Evolutionary conservation across 1,284 basidiomycete species (phyloP).

Genomic region (Xerocomus amazonicus): DNA sequence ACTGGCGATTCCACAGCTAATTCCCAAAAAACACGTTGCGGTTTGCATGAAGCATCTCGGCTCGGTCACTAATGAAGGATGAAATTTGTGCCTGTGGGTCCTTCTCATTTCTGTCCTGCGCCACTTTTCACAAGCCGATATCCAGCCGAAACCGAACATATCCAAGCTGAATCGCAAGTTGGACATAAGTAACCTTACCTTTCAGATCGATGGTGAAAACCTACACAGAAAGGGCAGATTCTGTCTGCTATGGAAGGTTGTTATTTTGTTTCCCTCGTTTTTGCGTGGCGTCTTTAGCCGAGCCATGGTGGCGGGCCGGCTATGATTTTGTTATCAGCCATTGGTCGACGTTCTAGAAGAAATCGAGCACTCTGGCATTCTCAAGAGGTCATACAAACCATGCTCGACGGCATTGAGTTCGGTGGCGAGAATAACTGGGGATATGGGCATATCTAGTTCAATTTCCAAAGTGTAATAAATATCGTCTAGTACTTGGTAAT

Average conservation of each 20-base stretch:
- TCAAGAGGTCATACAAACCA: slow-evolving; percentile 35
- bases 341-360: slow-evolving; percentile 10
- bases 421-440: slow-evolving; percentile 41
- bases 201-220: slow-evolving; percentile 23
- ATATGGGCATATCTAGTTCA: slow-evolving; percentile 41
- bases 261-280: background rate
- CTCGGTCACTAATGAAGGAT: slow-evolving; percentile 16
- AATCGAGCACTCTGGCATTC: slow-evolving; percentile 23
- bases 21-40: slow-evolving; percentile 20
- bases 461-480: too few species aligned
- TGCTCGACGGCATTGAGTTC: slow-evolving; percentile 40
- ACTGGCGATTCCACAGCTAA: slow-evolving; percentile 7
- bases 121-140: slow-evolving; percentile 4
- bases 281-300: slow-evolving; percentile 21
- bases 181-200: slow-evolving; percentile 25
- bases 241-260: slow-evolving; percentile 31
- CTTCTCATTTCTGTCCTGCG: slow-evolving; percentile 1
- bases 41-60: background rate
- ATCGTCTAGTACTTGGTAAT: too few species aligned
- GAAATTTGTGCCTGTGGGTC: slow-evolving; percentile 33
- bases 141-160: slow-evolving; percentile 20
- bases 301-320: slow-evolving; percentile 25
- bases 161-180: slow-evolving; percentile 24
- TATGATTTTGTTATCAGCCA: background rate
- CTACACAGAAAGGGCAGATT: too few species aligned